These are phyloP conservation scores for Parmelia sp. DNA, from an alignment of 495 filamentous ascomycete species.

Conservation along the genomic window DNA sequence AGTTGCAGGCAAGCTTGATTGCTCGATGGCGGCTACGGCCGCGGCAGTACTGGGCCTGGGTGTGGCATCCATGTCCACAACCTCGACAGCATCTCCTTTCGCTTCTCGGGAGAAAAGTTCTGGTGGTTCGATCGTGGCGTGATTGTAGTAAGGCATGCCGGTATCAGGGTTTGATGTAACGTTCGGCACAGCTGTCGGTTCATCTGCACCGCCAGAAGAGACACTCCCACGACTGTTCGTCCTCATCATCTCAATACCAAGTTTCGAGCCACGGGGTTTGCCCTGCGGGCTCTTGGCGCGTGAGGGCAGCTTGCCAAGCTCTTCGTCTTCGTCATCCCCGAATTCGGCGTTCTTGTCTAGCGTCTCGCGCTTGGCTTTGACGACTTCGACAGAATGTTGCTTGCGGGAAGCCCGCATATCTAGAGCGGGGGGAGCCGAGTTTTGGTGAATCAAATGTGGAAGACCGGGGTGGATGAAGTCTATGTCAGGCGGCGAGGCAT, in stretches of 20 bases:
- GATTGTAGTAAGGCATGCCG: neutral
- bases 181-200: slow-evolving; percentile 4
- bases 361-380: slow-evolving; percentile 68
- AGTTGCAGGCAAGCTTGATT: neutral
- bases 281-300: slow-evolving; percentile 53
- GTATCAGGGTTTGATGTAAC: slow-evolving; percentile 6
- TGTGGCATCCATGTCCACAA: slow-evolving; percentile 30
- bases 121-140: slow-evolving; percentile 22
- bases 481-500: neutral
- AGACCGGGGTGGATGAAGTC: slow-evolving; percentile 24
- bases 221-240: slow-evolving; percentile 88
- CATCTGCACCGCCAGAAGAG: slow-evolving; percentile 37
- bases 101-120: slow-evolving; percentile 24
- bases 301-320: slow-evolving; percentile 58
- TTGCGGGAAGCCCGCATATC: slow-evolving; percentile 52
- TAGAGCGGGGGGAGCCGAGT: slow-evolving; percentile 62
- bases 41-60: slow-evolving; percentile 45
- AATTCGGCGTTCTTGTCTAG: slow-evolving; percentile 76
- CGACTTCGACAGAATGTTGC: slow-evolving; percentile 69
- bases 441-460: slow-evolving; percentile 53
- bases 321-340: slow-evolving; percentile 89
- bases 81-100: slow-evolving; percentile 18
- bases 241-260: slow-evolving; percentile 92
- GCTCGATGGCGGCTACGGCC: slow-evolving; percentile 11
- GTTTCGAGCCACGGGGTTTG: slow-evolving; percentile 58